These are phyloP conservation scores for Acanthochlamys bracteata DNA, from an alignment of 106 monocot genomes.

Conservation along the genomic window DNA sequence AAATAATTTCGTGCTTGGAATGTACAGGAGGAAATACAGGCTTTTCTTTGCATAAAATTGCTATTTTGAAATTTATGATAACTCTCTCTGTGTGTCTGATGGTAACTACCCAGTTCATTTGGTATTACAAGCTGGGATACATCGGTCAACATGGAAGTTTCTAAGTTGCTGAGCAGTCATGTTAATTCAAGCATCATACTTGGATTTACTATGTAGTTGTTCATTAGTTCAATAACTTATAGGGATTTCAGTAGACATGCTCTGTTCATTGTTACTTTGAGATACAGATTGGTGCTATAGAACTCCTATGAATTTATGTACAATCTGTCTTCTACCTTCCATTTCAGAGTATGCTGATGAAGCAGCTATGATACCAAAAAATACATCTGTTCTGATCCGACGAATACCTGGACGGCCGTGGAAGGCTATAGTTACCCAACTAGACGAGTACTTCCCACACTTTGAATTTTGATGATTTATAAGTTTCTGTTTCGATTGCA, in stretches of 20 bases:
- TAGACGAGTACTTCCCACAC: slow-evolving; percentile 63
- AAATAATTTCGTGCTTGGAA: too few relatives aligned
- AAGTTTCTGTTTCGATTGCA: too few relatives aligned
- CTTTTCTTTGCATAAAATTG: too few relatives aligned
- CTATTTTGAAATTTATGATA: too few relatives aligned
- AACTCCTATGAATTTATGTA: slow-evolving; percentile 20
- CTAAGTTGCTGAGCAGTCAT: too few relatives aligned
- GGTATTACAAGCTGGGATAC: too few relatives aligned
- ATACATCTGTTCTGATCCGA: slow-evolving; percentile 89
- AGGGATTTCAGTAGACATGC: neutral
- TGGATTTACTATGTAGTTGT: too few relatives aligned
- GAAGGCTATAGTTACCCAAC: slow-evolving; percentile 67
- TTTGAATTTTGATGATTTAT: slow-evolving; percentile 21
- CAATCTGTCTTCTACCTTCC: slow-evolving; percentile 28
- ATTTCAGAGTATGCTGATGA: slow-evolving; percentile 95
- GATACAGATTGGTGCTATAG: neutral
- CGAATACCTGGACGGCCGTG: slow-evolving; percentile 86
- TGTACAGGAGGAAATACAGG: too few relatives aligned
- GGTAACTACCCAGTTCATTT: too few relatives aligned
- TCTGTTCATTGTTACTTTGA: neutral
- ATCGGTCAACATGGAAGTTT: too few relatives aligned
- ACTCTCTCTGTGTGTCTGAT: too few relatives aligned
- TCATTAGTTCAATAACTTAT: neutral
- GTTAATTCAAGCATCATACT: too few relatives aligned
- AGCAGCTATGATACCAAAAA: slow-evolving; percentile 85